Base-by-base conservation (phyloP, 2,329 filamentous ascomycete genomes). In the Cladosporium velox region DNA sequence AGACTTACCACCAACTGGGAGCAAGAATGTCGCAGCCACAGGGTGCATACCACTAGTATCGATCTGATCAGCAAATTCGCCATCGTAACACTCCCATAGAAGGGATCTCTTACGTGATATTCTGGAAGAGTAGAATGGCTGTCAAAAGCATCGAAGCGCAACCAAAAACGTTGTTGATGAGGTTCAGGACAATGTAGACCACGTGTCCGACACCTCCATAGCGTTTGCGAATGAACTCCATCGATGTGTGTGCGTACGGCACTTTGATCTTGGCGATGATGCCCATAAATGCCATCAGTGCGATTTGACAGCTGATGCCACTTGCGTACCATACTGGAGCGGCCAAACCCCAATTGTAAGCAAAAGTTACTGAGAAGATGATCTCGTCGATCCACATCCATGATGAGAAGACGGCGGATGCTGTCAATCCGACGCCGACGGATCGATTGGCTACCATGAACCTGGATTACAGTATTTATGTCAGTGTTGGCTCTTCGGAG, bases 201-300 rank as follows among this genome's bases (percentile, higher is more conserved):
- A 38, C 35, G 5, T 75, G 73, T 12, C 65, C 71, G 44, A 65
- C 67, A 12, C 51, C 69, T 14, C 73, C 73, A 58, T 74, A 73
- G 61, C 73, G 60, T 74, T 79, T 80, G 5, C 77, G 77, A 44
- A 84, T 80, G 55, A 85, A 83, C 69, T 84, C 82, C 2, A 84
- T 76, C 3, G 80, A 82, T 0, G 83, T 84, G 65, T 84, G 82
- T 0, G 83, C 83, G 66, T 83, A 82, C 0, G 83, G 83, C 0
- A 84, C 81, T 47, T 82, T 74, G 47, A 84, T 77, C 70, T 84
- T 85, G 12, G 79, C 80, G 58, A 83, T 71, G 10, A 85, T 80
- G 3, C 82, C 83, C 0, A 85, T 74, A 1, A 77, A 77, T 2
- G 82, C 81, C 79, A 85, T 83, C 34, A 84, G 72, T 4, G 81